Conservation (phyloP, 176 grass and related monocot species). For the Oryza glaberrima region DNA sequence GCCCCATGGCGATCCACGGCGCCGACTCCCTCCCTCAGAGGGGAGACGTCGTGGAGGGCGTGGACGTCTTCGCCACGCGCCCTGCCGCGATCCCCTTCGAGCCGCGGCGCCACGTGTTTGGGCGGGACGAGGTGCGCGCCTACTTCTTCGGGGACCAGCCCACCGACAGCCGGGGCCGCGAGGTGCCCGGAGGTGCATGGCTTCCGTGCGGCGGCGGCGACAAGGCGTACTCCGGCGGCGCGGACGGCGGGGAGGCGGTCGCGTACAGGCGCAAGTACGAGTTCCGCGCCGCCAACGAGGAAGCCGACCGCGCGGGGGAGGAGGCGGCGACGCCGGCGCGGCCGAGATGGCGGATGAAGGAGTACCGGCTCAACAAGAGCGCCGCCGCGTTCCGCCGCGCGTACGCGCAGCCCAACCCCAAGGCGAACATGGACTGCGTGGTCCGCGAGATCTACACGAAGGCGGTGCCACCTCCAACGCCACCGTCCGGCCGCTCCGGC, state of each 20-base stretch:
- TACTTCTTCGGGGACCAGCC: slow-evolving; percentile 19
- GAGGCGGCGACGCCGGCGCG: not conserved
- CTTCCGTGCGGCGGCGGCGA: not conserved
- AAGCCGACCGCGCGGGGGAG: too few relatives aligned
- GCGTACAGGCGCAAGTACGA: slow-evolving; percentile 20
- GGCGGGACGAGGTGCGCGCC: not conserved
- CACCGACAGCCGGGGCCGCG: not conserved
- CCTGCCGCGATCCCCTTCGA: slow-evolving; percentile 7
- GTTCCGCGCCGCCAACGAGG: not conserved
- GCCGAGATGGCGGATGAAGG: slow-evolving; percentile 15
- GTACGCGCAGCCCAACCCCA: not conserved
- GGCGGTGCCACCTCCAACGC: too few relatives aligned
- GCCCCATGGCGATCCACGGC: slow-evolving; percentile 11
- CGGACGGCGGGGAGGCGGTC: not conserved
- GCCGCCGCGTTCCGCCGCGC: not conserved
- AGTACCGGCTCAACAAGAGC: slow-evolving; percentile 32
- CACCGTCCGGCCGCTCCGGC: too few relatives aligned
- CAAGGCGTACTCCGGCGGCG: not conserved
- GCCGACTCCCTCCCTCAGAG: too few relatives aligned
- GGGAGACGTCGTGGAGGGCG: too few relatives aligned
- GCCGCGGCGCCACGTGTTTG: not conserved
- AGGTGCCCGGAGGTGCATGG: not conserved
- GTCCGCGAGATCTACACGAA: slow-evolving; percentile 20
- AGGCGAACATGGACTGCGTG: slow-evolving; percentile 14
- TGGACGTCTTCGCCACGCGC: not conserved